A percentile compares a stretch with the other conserved stretches of the same genome.
phyloP scores from a whole-genome alignment of 352 stramenopile genomes.

The Elongisporangium prolatum region DNA sequence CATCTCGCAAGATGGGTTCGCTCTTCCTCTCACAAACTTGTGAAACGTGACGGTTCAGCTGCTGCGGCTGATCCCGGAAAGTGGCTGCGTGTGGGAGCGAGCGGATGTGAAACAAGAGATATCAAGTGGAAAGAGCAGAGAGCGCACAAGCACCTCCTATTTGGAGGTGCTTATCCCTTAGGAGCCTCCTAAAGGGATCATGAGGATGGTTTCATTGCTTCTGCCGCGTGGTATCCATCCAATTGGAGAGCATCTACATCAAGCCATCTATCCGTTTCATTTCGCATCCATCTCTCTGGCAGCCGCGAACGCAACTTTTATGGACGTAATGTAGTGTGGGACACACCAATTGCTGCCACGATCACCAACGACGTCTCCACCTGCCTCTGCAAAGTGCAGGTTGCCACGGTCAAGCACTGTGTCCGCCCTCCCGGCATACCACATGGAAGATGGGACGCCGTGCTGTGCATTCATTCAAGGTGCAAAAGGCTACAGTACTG shows the following conservation, averaged over 20 bases:
- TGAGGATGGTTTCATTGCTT: background rate
- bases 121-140: background rate
- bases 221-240: background rate
- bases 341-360: background rate
- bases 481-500: background rate
- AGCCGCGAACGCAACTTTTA: background rate
- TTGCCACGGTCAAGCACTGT: background rate
- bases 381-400: background rate
- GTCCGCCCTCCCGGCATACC: background rate
- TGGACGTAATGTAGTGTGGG: background rate
- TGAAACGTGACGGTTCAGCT: background rate
- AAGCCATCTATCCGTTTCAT: background rate
- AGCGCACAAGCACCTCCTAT: background rate
- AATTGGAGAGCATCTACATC: background rate
- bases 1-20: background rate
- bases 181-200: background rate
- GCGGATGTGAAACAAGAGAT: background rate
- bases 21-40: background rate
- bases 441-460: background rate
- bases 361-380: background rate
- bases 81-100: background rate
- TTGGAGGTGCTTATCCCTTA: no score
- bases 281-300: background rate
- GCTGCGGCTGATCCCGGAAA: background rate
- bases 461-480: background rate